Base-by-base conservation (phyloP, 2,329 filamentous ascomycete species). In the Fusarium marasasianum region DNA sequence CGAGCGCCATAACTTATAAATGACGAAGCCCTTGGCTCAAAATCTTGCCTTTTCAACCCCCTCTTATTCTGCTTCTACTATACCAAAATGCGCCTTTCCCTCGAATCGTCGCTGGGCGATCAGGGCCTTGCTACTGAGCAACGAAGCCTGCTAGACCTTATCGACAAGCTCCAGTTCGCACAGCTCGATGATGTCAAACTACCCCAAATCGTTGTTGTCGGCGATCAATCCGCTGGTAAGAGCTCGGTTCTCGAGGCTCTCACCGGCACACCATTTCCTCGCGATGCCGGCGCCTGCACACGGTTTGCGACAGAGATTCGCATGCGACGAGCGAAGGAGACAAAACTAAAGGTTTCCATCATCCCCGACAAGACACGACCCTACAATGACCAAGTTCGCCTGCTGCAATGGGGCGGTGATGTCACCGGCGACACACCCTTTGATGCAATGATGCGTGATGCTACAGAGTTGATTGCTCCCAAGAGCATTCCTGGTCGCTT, bases 231-330 rank as follows among this genome's bases (percentile, higher is more conserved):
- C 4, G 87, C 89, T 11, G 90, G 90, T 26, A 92, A 92, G 79
- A 90, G 87, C 73, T 91, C 89, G 9, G 88, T 91, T 3, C 85
- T 92, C 5, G 89, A 91, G 75, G 89, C 89, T n/a, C 84, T 92
- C 43, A 91, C 89, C 1, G 88, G 89, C 31, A 89, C 90, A 15
- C 86, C 87, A 0, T 92, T 92, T 51, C 90, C 90, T 1, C 83
- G 87, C 63, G 88, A 89, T 69, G 88, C 88, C 57, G 88, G 86
- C 53, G 84, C 90, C 5, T 92, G 90, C 74, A 92, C 90, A 1
- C 84, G 90, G 24, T 91, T 91, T 68, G 86, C 89, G 8, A 91
- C 89, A 33, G 88, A 91, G 76, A 86, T 91, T 63, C 82, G 88
- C 9, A 81, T 90, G n/a, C 84, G 89, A 71, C 78, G 86, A 74